phyloP scores from a whole-genome alignment of 129 eudicot species.

The Saussurea involucrata region DNA sequence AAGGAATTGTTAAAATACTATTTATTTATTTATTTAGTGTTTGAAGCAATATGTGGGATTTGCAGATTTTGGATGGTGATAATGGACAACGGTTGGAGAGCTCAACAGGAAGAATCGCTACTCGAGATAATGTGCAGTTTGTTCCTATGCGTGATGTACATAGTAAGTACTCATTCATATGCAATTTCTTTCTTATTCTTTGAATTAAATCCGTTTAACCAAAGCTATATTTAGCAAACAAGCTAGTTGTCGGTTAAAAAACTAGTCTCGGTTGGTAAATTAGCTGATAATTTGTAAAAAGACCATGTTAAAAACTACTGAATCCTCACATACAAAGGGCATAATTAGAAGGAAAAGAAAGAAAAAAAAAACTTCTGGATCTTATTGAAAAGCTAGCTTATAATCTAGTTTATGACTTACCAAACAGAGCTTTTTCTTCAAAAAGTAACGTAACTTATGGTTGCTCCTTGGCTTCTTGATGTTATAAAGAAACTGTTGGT shows the following conservation, averaged over 20 bases:
- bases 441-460: too few relatives aligned
- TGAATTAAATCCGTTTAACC: not conserved
- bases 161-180: constrained; percentile 35
- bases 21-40: not conserved
- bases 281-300: not conserved
- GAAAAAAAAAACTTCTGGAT: too few relatives aligned
- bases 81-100: constrained; percentile 76
- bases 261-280: not conserved
- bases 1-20: too few relatives aligned
- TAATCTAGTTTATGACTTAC: too few relatives aligned
- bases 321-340: too few relatives aligned
- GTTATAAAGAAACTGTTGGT: too few relatives aligned
- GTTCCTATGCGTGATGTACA: constrained; percentile 87
- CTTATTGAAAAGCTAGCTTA: not conserved
- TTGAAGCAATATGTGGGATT: not conserved
- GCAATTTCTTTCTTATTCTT: not conserved
- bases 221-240: not conserved
- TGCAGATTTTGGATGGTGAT: constrained; percentile 92
- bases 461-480: too few relatives aligned
- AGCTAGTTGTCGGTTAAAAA: not conserved
- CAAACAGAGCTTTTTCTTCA: not conserved
- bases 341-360: too few relatives aligned
- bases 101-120: constrained; percentile 83
- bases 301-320: not conserved
- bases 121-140: constrained; percentile 94